These are phyloP conservation scores for Colletotrichum incanum DNA, from an alignment of 2,329 filamentous ascomycete genomes.

Conservation along the genomic window DNA sequence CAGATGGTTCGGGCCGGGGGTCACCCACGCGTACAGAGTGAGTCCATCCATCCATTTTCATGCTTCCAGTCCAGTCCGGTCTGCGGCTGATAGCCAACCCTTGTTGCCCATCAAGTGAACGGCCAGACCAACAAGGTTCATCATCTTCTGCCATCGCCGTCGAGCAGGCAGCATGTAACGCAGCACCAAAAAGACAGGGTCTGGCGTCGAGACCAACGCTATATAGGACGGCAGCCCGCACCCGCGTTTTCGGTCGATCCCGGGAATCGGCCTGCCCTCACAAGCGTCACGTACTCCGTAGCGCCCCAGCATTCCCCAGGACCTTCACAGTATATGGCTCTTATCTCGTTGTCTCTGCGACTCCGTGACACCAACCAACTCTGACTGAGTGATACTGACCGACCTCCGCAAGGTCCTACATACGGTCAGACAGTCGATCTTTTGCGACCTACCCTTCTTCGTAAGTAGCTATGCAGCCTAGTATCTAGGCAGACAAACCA, in stretches of 20 bases:
- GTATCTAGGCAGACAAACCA: not conserved
- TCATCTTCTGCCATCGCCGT: not conserved
- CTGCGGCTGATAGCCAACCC: constrained; percentile 5
- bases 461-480: not conserved
- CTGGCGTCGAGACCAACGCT: not conserved
- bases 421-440: not conserved
- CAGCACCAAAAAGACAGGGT: not conserved
- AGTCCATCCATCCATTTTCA: not conserved
- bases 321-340: not conserved
- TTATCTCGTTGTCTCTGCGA: not conserved
- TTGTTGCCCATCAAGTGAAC: constrained; percentile 3
- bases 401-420: not conserved
- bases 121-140: not conserved
- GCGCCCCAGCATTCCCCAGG: not conserved
- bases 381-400: not conserved
- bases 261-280: constrained; percentile 1
- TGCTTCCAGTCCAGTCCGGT: not conserved
- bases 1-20: not conserved
- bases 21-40: not conserved
- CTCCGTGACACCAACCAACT: not conserved
- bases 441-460: not conserved
- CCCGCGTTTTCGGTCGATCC: constrained; percentile 3
- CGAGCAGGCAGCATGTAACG: not conserved
- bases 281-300: not conserved
- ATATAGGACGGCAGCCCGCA: too few relatives aligned